A percentile compares a stretch with the other conserved stretches of the same genome.
Evolutionary conservation across 495 filamentous ascomycete species (phyloP).

Genomic region (Hypoxylon cercidicola): DNA sequence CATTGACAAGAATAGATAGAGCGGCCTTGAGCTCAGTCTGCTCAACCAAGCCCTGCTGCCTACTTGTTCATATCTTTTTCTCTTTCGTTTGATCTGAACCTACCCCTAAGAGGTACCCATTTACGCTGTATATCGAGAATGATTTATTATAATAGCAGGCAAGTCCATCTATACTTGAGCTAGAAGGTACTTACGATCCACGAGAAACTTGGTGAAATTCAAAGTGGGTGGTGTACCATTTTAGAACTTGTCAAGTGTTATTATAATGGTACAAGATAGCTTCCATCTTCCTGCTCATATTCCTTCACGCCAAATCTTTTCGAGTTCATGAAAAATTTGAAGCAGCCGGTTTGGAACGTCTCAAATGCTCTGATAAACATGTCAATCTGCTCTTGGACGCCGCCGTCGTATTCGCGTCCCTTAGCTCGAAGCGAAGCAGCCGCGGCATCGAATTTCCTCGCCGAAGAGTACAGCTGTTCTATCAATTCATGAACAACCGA

Average conservation of each 20-base stretch:
- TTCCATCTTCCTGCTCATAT: slow-evolving; percentile 10
- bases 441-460: slow-evolving; percentile 3
- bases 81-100: no score
- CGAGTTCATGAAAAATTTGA: slow-evolving; percentile 18
- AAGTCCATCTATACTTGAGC: no score
- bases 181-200: no score
- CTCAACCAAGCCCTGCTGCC: no score
- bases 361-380: slow-evolving; percentile 18
- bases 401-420: neutral
- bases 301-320: slow-evolving; percentile 19
- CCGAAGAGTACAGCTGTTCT: slow-evolving; percentile 15
- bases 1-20: no score
- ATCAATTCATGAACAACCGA: slow-evolving; percentile 6
- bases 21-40: no score
- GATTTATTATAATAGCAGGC: no score
- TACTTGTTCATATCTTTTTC: no score
- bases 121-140: no score
- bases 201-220: no score
- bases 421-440: slow-evolving; percentile 14
- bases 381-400: slow-evolving; percentile 1
- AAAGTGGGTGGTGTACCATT: no score
- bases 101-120: no score
- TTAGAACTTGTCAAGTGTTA: neutral
- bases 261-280: slow-evolving; percentile 15
- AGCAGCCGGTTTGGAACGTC: slow-evolving; percentile 15